These are phyloP conservation scores for Sinapis alba DNA, from an alignment of 441 rosid genomes.

Conservation along the genomic window DNA sequence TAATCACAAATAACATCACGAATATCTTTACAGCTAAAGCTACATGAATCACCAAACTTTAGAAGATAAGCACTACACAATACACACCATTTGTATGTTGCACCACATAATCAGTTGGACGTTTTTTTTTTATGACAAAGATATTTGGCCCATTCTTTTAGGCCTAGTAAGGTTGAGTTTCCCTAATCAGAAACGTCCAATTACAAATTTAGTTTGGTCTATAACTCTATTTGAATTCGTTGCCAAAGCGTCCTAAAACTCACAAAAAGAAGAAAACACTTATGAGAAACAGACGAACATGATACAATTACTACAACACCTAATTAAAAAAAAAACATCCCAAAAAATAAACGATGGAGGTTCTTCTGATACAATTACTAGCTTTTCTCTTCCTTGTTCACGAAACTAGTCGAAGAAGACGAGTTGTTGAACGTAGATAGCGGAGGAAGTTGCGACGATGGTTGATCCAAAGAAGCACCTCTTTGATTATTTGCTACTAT, in stretches of 20 bases:
- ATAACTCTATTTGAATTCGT: conserved; percentile 7
- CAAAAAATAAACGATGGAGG: conserved; percentile 33
- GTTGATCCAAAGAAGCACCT: conserved; percentile 38
- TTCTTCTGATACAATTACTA: conserved; percentile 30
- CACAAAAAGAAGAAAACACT: background rate
- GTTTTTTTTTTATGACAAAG: background rate
- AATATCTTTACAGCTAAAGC: background rate
- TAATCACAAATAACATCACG: background rate
- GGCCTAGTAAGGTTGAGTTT: background rate
- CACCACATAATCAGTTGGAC: background rate
- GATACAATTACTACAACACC: conserved; percentile 21
- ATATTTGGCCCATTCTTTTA: background rate
- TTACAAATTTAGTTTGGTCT: conserved; percentile 15
- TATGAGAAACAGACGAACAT: conserved; percentile 16
- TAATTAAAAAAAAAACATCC: conserved; percentile 22
- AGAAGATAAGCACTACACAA: background rate
- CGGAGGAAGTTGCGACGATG: conserved; percentile 41
- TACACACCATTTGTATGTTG: conserved; percentile 2
- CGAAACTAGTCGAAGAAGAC: conserved; percentile 37
- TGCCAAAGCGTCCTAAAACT: conserved; percentile 1
- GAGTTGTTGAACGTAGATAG: conserved; percentile 52
- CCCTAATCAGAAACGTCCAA: background rate
- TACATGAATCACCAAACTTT: conserved; percentile 35
- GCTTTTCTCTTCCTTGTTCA: conserved; percentile 49
- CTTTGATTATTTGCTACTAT: conserved; percentile 38